Conservation (phyloP, 495 filamentous ascomycete species). For the Aspergillus bridgeri region DNA sequence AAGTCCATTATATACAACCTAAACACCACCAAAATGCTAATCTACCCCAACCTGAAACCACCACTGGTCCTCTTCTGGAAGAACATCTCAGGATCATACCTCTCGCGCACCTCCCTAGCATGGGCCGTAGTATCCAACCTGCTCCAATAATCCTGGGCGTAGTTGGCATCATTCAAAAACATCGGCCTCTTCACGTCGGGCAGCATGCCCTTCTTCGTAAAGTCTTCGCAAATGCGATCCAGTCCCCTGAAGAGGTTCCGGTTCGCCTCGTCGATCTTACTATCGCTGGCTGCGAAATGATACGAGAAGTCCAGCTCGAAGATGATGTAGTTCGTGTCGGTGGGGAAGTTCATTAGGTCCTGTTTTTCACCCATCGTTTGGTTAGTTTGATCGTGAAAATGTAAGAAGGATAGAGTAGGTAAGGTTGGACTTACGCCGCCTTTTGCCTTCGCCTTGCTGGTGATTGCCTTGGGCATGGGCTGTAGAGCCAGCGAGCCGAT, state of each 20-base stretch:
- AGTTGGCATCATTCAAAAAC: conserved; percentile 61
- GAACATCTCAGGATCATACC: conserved; percentile 55
- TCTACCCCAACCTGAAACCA: conserved; percentile 37
- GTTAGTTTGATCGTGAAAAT: not conserved
- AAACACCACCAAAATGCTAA: not conserved
- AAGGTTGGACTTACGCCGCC: conserved; percentile 36
- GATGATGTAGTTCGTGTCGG: conserved; percentile 51
- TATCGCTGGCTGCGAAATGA: conserved; percentile 37
- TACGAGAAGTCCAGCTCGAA: conserved; percentile 58
- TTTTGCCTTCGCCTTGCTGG: conserved; percentile 43
- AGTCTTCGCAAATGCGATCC: conserved; percentile 28
- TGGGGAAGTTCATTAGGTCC: conserved; percentile 52
- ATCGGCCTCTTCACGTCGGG: conserved; percentile 53
- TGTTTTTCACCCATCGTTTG: conserved; percentile 12
- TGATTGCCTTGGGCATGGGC: conserved; percentile 50
- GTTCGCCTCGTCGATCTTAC: conserved; percentile 48
- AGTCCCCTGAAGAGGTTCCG: conserved; percentile 37
- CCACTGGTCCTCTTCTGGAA: conserved; percentile 58
- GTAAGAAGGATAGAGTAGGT: too few species aligned
- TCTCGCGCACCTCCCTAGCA: conserved; percentile 36
- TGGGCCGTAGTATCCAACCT: conserved; percentile 43
- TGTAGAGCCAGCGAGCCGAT: conserved; percentile 56
- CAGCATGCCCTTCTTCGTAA: conserved; percentile 41
- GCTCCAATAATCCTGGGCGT: conserved; percentile 57
- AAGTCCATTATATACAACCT: not conserved